These are phyloP conservation scores for Euphorbia corollata DNA, from an alignment of 441 rosid species.

Conservation along the genomic window DNA sequence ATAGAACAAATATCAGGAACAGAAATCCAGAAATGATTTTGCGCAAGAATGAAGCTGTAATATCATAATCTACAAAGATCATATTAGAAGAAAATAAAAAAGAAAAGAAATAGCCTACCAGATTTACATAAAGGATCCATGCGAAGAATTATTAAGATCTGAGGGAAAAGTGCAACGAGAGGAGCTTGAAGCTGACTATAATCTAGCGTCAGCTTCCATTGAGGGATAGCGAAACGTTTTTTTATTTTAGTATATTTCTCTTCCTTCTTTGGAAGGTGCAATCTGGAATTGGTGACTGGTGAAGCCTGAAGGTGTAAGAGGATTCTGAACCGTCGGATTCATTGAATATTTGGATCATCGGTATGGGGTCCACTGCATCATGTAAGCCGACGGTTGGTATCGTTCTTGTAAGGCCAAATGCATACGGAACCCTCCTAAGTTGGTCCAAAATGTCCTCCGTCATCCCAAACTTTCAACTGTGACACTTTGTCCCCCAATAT, in stretches of 20 bases:
- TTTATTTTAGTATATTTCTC: background rate
- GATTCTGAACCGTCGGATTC: conserved; percentile 21
- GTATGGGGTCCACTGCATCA: background rate
- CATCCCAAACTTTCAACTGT: too few species aligned
- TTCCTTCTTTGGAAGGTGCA: conserved; percentile 6
- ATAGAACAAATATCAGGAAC: too few species aligned
- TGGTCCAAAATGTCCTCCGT: too few species aligned
- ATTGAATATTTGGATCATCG: background rate
- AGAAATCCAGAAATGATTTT: background rate
- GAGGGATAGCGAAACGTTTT: conserved; percentile 5
- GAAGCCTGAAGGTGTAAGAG: background rate
- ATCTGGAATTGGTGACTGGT: conserved; percentile 10
- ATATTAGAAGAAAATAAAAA: conserved; percentile 4
- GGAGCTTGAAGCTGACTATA: conserved; percentile 17
- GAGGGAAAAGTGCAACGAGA: background rate
- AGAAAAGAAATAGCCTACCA: conserved; percentile 20
- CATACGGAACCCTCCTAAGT: too few species aligned
- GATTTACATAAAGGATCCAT: conserved; percentile 15
- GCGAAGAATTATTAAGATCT: background rate
- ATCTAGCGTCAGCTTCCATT: conserved; percentile 19
- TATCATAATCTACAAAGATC: background rate
- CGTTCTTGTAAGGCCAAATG: too few species aligned
- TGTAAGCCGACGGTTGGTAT: background rate
- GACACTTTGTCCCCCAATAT: too few species aligned
- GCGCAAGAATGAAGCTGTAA: background rate